Percentiles rank a stretch among this genome's conserved stretches.
These are phyloP conservation scores for Cinnamomum chago DNA, from an alignment of 164 flowering plant genomes.

Conservation along the genomic window DNA sequence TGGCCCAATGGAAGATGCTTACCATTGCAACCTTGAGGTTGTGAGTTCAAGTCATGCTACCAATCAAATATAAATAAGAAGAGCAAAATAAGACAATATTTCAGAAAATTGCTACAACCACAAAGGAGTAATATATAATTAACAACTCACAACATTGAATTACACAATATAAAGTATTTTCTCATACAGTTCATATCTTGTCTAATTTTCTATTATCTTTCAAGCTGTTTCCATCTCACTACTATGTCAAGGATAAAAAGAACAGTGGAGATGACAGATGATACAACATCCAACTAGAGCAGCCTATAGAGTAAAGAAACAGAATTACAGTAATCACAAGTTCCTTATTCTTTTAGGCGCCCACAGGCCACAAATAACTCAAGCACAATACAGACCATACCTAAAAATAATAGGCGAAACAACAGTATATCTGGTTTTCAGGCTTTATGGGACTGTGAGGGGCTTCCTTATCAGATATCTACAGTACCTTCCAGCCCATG, in stretches of 20 bases:
- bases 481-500: neutral
- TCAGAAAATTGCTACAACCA: too few relatives aligned
- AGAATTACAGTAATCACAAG: neutral
- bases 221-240: neutral
- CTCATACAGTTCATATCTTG: neutral
- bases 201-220: neutral
- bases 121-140: too few relatives aligned
- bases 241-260: too few relatives aligned
- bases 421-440: neutral
- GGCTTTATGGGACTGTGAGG: neutral
- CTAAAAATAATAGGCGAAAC: neutral
- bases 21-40: too few relatives aligned
- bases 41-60: too few relatives aligned
- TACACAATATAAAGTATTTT: too few relatives aligned
- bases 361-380: neutral
- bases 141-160: too few relatives aligned
- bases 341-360: neutral
- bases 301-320: neutral
- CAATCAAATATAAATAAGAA: too few relatives aligned
- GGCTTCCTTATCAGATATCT: neutral
- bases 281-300: neutral
- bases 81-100: too few relatives aligned
- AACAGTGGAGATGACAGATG: neutral
- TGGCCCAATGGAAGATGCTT: too few relatives aligned
- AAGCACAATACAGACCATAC: neutral